Evolutionary conservation across 2,329 filamentous ascomycete species (phyloP).

Genomic region (Geosmithia putterillii): DNA sequence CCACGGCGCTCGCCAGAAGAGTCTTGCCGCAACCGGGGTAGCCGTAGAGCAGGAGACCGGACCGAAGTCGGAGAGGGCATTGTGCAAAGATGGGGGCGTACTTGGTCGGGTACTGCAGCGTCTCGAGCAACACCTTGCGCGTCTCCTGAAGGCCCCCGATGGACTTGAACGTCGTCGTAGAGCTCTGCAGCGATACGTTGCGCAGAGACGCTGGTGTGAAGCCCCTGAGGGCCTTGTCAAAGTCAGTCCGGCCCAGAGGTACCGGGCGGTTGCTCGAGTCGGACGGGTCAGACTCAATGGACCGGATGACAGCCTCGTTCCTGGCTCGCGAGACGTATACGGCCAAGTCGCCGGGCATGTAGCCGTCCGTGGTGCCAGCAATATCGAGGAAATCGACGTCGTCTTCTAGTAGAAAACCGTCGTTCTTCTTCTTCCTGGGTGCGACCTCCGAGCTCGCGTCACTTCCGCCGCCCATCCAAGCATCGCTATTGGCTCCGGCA

Average conservation of each 20-base stretch:
- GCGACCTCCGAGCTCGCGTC: slow-evolving; percentile 30
- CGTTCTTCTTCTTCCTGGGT: slow-evolving; percentile 19
- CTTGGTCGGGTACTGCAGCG: slow-evolving; percentile 90
- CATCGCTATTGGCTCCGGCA: slow-evolving; percentile 39
- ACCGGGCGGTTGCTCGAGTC: slow-evolving; percentile 37
- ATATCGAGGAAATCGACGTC: slow-evolving; percentile 85
- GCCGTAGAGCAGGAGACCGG: slow-evolving; percentile 84
- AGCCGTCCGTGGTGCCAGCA: slow-evolving; percentile 88
- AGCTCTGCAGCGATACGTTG: slow-evolving; percentile 87
- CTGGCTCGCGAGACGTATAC: slow-evolving; percentile 77
- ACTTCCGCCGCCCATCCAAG: slow-evolving; percentile 64
- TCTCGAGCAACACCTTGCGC: slow-evolving; percentile 84
- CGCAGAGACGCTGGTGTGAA: slow-evolving; percentile 92
- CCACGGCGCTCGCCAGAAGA: slow-evolving; percentile 88
- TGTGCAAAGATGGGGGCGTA: slow-evolving; percentile 97
- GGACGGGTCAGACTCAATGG: slow-evolving; percentile 41
- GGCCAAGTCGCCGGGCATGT: slow-evolving; percentile 90
- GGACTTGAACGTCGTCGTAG: slow-evolving; percentile 80
- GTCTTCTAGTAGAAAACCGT: slow-evolving; percentile 61
- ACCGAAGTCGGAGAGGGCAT: slow-evolving; percentile 87
- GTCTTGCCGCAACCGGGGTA: slow-evolving; percentile 97
- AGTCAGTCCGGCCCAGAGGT: slow-evolving; percentile 61
- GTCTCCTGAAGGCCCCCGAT: slow-evolving; percentile 85
- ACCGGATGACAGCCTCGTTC: slow-evolving; percentile 84
- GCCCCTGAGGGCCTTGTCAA: slow-evolving; percentile 71